Base-by-base conservation (phyloP, 129 eudicot genomes). In the Pittosporum tobira region DNA sequence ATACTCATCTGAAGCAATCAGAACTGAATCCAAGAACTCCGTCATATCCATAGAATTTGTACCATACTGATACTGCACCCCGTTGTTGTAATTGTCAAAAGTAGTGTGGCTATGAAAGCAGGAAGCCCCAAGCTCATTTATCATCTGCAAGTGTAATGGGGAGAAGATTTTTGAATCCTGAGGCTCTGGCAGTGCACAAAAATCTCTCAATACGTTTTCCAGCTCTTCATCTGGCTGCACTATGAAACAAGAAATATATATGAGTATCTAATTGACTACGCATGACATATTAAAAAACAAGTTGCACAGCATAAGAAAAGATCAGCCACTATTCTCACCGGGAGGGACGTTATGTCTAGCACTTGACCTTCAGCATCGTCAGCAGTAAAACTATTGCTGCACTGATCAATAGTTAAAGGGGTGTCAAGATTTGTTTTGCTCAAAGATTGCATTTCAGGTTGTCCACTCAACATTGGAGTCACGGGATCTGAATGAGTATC, bases 171-270 rank as follows among this genome's bases (percentile, higher is more conserved):
- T 79, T 31, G 75, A 58, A 58, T 82, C 87, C 6, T 65, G 47
- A 47, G 61, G 19, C 15, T 64, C 72, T 0, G 79, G 71, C 52
- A 31, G 37, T 34, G 70, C 74, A 61, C 63, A 64, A 34, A 74
- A 71, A 42, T 56, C 57, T 51, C 65, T 63, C 56, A 82, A 48
- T 51, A 66, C 66, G 20, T 77, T 59, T 26, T 79, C 87, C 45
- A 86, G 62, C 48, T 82, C 87, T 14, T 71, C 70, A 64, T 79
- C 78, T 6, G 78, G 79, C 95, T 79, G 82, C 64, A 73, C 31
- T 30, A 46, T 40, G 11, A 47, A 76, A 57, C 28, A 15, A 26
- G 63, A 15, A 60, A 52, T 46, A 28, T 42, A 43, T 51, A 25
- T 13, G 44, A 62, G 59, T 26, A 43, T 13, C 15, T 25, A 2